Evolutionary conservation across 441 rosid genomes (phyloP), one percentile per base, ranked within the genome.

Genomic region (Adansonia grandidieri): DNA sequence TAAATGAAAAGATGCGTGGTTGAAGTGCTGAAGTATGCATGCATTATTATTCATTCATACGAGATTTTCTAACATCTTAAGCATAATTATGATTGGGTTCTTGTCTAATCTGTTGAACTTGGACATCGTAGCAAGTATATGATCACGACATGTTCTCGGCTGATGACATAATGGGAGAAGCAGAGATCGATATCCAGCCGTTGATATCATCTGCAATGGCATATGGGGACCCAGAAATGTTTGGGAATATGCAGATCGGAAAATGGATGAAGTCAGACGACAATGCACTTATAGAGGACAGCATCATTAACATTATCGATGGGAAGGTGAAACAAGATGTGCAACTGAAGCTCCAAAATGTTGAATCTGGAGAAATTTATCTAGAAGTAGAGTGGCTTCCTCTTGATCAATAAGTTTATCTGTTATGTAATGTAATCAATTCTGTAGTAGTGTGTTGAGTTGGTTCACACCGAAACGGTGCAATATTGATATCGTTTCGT

Each of bases 121-220:
- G 28, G 4, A 47, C 53, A 44, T 61, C 86, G 85, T 90, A 95
- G 98, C 82, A 83, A 82, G 95, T 95, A 67, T 95, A 77, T 78
- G 98, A 95, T 80, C 72, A 93, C 1, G 97, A 93, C 70, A 93
- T 93, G 4, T 93, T 95, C 74, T 95, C 98, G 1, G 91, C 97
- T 0, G 97, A 95, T 71, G 98, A 95, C 84, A 89, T 95, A 87
- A 95, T 95, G 98, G 97, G 98, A 71, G 97, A 92, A 82, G 98
- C 97, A 13, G 92, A 87, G 85, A 77, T 95, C 0, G 97, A 93
- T 82, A 84, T 95, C 85, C 98, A 91, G 77, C 98, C 97, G 0
- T 62, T 95, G 87, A 86, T 95, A 77, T 88, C 92, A 68, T 91
- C 98, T 7, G 97, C 97, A 9, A 88, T 93, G 97, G 96, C 94